Evolutionary conservation across 305 asterid species (phyloP).

Genomic region (Fraxinus albicans): DNA sequence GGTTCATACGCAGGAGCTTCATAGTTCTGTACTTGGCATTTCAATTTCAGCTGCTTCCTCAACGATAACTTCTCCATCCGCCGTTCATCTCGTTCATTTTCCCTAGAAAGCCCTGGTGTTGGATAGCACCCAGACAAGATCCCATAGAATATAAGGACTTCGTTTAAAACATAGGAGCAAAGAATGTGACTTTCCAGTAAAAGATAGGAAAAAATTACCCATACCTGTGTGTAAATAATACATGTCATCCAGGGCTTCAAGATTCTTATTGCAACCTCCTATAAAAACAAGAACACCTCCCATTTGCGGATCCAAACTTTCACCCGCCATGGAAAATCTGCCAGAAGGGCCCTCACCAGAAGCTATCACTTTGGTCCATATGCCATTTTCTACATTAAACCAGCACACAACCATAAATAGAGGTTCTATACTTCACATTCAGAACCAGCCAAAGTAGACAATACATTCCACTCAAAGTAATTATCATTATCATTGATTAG

Average conservation of each 20-base stretch:
- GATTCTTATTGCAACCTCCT: slow-evolving; percentile 94
- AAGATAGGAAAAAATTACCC: neutral
- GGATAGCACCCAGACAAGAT: slow-evolving; percentile 12
- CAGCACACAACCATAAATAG: neutral
- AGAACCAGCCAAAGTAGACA: slow-evolving; percentile 6
- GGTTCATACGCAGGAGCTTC: slow-evolving; percentile 35
- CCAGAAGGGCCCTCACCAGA: slow-evolving; percentile 82
- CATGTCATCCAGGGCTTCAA: slow-evolving; percentile 89
- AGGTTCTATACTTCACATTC: slow-evolving; percentile 3
- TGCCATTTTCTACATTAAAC: slow-evolving; percentile 55
- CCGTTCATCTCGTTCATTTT: slow-evolving; percentile 61
- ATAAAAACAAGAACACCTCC: slow-evolving; percentile 77
- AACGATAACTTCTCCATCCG: slow-evolving; percentile 73
- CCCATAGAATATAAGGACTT: slow-evolving; percentile 4
- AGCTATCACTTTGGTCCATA: slow-evolving; percentile 69
- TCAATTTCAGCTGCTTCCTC: slow-evolving; percentile 87
- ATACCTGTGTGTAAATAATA: slow-evolving; percentile 87
- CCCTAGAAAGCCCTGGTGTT: slow-evolving; percentile 64
- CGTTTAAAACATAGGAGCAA: slow-evolving; percentile 13
- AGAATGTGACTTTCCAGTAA: slow-evolving; percentile 13
- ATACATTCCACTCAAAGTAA: neutral
- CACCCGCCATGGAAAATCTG: slow-evolving; percentile 97
- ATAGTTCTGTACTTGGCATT: slow-evolving; percentile 65
- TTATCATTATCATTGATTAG: slow-evolving; percentile 7
- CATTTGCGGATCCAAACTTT: slow-evolving; percentile 80